These are phyloP conservation scores for Harringtonia lauricola DNA, from an alignment of 2,329 filamentous ascomycete genomes.

Conservation along the genomic window DNA sequence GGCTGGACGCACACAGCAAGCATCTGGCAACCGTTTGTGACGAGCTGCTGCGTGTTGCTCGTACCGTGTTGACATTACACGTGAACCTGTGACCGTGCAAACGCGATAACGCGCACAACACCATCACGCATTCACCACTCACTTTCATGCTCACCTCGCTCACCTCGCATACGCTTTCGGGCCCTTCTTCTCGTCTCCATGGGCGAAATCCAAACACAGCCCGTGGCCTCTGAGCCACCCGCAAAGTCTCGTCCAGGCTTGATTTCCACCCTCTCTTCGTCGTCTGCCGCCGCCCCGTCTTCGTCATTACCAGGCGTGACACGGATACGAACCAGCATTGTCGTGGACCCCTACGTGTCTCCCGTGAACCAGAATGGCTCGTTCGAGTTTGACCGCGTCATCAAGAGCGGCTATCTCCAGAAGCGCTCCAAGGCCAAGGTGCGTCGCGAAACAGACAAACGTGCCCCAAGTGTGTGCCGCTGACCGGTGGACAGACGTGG, in stretches of 20 bases:
- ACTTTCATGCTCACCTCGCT: too few relatives aligned
- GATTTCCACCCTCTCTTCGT: not conserved
- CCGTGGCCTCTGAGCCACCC: constrained; percentile 11
- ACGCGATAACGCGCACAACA: too few relatives aligned
- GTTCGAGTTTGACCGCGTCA: constrained; percentile 88
- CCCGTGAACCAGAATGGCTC: constrained; percentile 91
- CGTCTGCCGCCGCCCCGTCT: constrained; percentile 2
- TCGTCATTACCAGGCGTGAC: constrained; percentile 16
- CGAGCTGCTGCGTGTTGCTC: too few relatives aligned
- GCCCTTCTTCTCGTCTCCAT: constrained; percentile 7
- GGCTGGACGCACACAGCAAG: too few relatives aligned
- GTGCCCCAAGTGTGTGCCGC: not conserved
- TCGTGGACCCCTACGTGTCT: constrained; percentile 54
- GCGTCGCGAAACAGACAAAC: constrained; percentile 9
- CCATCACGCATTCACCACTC: too few relatives aligned
- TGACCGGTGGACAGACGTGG: constrained; percentile 54
- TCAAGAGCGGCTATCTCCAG: constrained; percentile 78
- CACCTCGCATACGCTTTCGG: too few relatives aligned
- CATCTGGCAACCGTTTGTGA: too few relatives aligned
- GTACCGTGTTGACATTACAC: too few relatives aligned
- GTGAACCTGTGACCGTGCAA: too few relatives aligned
- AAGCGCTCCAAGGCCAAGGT: constrained; percentile 95
- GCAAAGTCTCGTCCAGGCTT: constrained; percentile 6
- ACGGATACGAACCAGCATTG: constrained; percentile 31
- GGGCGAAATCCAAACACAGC: constrained; percentile 16